These are phyloP conservation scores for Fistulinella prunicolor DNA, from an alignment of 768 basidiomycete genomes.

Conservation along the genomic window DNA sequence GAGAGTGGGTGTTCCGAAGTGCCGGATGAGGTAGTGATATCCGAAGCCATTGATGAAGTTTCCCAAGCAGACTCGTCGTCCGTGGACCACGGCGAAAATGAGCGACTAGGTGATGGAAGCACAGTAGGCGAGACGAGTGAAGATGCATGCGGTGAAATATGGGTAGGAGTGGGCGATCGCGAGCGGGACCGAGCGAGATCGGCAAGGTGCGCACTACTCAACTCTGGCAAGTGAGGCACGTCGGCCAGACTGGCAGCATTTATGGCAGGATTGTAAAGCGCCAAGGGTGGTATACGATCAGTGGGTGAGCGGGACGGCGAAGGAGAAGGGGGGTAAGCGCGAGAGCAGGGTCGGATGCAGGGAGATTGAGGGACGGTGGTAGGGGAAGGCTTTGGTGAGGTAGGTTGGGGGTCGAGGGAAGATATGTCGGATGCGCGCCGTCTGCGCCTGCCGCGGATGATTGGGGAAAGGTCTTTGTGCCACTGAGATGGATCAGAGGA, in stretches of 20 bases:
- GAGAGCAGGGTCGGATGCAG: conserved; percentile 41
- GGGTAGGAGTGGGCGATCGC: conserved; percentile 39
- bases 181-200: conserved; percentile 21
- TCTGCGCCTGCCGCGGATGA: conserved; percentile 58
- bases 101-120: conserved; percentile 16
- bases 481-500: conserved; percentile 52
- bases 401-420: conserved; percentile 30
- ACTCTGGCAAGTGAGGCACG: conserved; percentile 1
- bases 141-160: conserved; percentile 29
- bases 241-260: conserved; percentile 1
- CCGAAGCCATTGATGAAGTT: conserved; percentile 61
- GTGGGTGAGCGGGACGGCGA: conserved; percentile 45
- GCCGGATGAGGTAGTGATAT: conserved; percentile 55
- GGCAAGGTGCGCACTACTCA: conserved; percentile 1
- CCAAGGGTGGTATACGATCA: conserved; percentile 32
- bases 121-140: conserved; percentile 14
- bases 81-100: conserved; percentile 64
- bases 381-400: conserved; percentile 24
- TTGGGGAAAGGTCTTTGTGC: conserved; percentile 47
- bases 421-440: conserved; percentile 49
- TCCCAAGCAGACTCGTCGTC: conserved; percentile 81
- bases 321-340: conserved; percentile 53
- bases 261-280: conserved; percentile 21
- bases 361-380: conserved; percentile 37
- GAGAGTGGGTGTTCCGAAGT: conserved; percentile 33